Evolutionary conservation across 2,329 filamentous ascomycete species (phyloP).

Genomic region (Paracoccidioides brasiliensis): DNA sequence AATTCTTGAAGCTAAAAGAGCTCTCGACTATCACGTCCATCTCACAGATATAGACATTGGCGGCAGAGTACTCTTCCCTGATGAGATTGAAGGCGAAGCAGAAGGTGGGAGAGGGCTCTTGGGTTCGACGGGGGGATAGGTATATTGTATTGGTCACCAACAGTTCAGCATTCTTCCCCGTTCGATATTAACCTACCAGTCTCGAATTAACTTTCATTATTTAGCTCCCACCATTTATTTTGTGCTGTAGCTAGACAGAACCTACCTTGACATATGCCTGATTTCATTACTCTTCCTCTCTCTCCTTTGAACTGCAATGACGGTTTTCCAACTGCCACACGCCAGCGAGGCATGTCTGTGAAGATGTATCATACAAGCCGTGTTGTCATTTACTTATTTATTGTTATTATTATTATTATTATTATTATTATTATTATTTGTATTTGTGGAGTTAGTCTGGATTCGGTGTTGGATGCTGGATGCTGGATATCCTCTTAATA

Average conservation of each 20-base stretch:
- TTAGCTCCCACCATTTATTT: neutral
- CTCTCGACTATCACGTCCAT: slow-evolving; percentile 67
- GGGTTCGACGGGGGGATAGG: slow-evolving; percentile 15
- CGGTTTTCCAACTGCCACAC: neutral
- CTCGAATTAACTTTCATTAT: neutral
- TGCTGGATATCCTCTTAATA: neutral
- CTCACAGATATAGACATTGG: slow-evolving; percentile 70
- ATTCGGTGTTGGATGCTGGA: neutral
- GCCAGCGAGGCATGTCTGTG: neutral
- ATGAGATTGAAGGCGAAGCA: slow-evolving; percentile 43
- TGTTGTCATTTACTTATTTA: neutral
- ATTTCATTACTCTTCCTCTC: neutral
- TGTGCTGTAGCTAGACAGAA: neutral
- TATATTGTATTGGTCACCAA: neutral
- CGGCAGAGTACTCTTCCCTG: slow-evolving; percentile 60
- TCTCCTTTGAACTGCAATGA: neutral
- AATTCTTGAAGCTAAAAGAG: slow-evolving; percentile 77
- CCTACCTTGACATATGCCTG: neutral
- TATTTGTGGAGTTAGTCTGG: neutral
- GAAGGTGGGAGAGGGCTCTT: slow-evolving; percentile 21
- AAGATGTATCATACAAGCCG: neutral
- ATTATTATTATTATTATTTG: neutral
- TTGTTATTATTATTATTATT: neutral
- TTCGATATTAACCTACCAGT: neutral
- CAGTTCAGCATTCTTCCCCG: neutral